These are phyloP conservation scores for Leccinellum rugosiceps DNA, from an alignment of 768 basidiomycete genomes.

Conservation along the genomic window DNA sequence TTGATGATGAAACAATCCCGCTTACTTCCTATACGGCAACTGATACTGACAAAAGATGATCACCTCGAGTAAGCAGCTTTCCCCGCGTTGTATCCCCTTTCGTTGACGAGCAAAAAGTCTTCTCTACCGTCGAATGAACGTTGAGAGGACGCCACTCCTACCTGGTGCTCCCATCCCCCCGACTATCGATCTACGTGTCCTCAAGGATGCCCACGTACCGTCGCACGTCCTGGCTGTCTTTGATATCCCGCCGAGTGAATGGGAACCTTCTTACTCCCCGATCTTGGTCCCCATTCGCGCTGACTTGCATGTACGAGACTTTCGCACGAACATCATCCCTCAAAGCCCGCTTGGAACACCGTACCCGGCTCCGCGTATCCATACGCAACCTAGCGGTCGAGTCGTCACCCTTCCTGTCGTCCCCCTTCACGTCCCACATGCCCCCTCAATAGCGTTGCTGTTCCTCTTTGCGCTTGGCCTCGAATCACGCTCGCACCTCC, in stretches of 20 bases:
- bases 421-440: constrained; percentile 47
- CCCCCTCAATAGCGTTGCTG: constrained; percentile 51
- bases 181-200: constrained; percentile 47
- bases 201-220: constrained; percentile 45
- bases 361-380: constrained; percentile 29
- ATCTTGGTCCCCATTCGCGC: constrained; percentile 53
- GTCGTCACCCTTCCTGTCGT: constrained; percentile 53
- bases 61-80: constrained; percentile 27
- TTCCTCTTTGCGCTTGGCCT: constrained; percentile 57
- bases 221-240: constrained; percentile 56
- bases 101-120: constrained; percentile 20
- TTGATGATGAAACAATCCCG: constrained; percentile 22
- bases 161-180: constrained; percentile 35
- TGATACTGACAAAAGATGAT: constrained; percentile 18
- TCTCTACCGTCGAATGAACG: constrained; percentile 34
- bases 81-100: background rate
- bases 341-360: constrained; percentile 33
- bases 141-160: constrained; percentile 23
- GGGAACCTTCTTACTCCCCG: constrained; percentile 34
- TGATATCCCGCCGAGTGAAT: constrained; percentile 28
- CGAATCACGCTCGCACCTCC: constrained; percentile 44
- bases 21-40: constrained; percentile 24
- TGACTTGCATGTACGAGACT: constrained; percentile 40
- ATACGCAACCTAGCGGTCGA: constrained; percentile 20
- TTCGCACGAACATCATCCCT: constrained; percentile 36